These are phyloP conservation scores for Phytophthora pseudosyringae DNA, from an alignment of 352 stramenopile genomes.

Conservation along the genomic window DNA sequence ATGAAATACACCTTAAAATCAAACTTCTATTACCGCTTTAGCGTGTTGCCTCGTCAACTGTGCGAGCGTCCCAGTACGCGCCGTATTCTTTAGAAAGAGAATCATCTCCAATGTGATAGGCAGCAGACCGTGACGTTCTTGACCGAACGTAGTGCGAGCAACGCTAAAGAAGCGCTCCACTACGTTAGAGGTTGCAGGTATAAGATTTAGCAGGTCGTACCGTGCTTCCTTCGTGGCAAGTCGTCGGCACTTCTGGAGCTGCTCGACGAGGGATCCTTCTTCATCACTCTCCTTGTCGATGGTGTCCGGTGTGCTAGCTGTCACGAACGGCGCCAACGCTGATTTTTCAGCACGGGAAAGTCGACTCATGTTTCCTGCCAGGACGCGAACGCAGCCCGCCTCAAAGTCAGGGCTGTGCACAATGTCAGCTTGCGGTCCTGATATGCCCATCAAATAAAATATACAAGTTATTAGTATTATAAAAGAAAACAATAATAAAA, in stretches of 20 bases:
- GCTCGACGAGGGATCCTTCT: neutral
- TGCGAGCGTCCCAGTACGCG: neutral
- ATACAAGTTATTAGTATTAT: neutral
- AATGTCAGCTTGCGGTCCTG: neutral
- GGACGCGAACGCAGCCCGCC: neutral
- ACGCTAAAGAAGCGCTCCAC: neutral
- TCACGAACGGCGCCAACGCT: neutral
- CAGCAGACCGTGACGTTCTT: neutral
- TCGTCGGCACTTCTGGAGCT: neutral
- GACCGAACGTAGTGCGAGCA: neutral
- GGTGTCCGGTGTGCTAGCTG: too few species aligned
- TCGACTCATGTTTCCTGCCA: neutral
- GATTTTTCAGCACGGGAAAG: neutral
- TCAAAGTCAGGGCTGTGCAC: neutral
- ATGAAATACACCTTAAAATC: neutral
- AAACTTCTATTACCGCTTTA: too few species aligned
- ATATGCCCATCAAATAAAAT: neutral
- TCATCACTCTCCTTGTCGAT: neutral
- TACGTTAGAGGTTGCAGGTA: neutral
- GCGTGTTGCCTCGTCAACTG: neutral
- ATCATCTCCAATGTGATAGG: neutral
- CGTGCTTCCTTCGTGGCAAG: too few species aligned
- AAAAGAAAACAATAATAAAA: neutral
- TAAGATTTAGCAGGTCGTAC: neutral
- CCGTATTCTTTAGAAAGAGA: neutral